A percentile compares a stretch with the other conserved stretches of the same genome.
Conservation (phyloP, 257 asterid genomes). For the Solanum chiquidenum region DNA sequence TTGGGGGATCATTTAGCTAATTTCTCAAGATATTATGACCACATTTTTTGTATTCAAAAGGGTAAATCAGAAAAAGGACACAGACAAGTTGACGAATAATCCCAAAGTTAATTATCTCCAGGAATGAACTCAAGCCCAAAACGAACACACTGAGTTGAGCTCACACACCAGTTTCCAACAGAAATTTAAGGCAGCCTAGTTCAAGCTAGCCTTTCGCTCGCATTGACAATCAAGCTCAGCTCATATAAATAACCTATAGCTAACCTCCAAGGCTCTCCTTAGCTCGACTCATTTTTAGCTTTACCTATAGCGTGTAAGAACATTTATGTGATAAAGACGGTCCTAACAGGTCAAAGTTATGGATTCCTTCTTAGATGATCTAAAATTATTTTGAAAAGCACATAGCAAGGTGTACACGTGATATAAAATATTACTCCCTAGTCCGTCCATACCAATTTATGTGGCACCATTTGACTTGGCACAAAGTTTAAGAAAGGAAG, state of each 20-base stretch:
- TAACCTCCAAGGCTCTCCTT: background rate
- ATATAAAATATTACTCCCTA: background rate
- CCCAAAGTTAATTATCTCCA: background rate
- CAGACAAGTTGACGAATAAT: background rate
- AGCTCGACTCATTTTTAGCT: background rate
- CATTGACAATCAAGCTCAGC: background rate
- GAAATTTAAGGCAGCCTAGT: background rate
- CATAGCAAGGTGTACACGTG: background rate
- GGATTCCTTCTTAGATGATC: background rate
- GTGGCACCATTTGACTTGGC: background rate
- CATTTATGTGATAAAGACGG: background rate
- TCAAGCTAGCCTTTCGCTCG: background rate
- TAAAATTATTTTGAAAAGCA: background rate
- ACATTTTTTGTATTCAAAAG: background rate
- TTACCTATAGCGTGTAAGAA: background rate
- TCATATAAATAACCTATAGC: background rate
- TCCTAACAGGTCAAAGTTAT: background rate
- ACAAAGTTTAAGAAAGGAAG: background rate
- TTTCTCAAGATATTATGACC: background rate
- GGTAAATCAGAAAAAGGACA: background rate
- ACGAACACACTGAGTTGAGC: background rate
- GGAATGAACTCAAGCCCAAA: background rate
- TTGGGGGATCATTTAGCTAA: background rate
- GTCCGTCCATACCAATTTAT: background rate
- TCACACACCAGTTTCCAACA: background rate